Evolutionary conservation across 495 filamentous ascomycete genomes (phyloP).

Genomic region (Staphylotrichum longicolle): DNA sequence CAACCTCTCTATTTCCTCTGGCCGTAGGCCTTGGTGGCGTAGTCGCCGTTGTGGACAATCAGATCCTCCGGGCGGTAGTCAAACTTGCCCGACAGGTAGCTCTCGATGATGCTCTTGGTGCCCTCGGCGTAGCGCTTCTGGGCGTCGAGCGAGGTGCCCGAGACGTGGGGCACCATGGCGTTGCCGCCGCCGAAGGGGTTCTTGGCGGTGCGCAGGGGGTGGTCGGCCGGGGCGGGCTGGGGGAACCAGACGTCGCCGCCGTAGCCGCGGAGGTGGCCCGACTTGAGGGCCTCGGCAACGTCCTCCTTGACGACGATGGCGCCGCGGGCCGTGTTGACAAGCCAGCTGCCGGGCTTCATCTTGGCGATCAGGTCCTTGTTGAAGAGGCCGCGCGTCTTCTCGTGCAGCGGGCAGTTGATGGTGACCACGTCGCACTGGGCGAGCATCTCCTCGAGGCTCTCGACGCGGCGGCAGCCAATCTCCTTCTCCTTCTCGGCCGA

Average conservation of each 20-base stretch:
- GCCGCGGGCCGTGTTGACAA: slow-evolving; percentile 97
- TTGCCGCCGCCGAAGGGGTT: slow-evolving; percentile 96
- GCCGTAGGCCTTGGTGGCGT: slow-evolving; percentile 94
- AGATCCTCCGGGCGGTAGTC: slow-evolving; percentile 91
- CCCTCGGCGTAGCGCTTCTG: slow-evolving; percentile 93
- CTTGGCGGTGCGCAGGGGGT: slow-evolving; percentile 87
- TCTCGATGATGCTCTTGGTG: slow-evolving; percentile 83
- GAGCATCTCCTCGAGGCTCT: slow-evolving; percentile 88
- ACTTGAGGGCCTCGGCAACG: slow-evolving; percentile 89
- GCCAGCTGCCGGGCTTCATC: slow-evolving; percentile 98
- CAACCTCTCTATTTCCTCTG: slow-evolving; percentile 57
- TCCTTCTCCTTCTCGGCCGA: slow-evolving; percentile 84
- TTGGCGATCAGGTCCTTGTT: slow-evolving; percentile 99
- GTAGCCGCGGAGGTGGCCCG: slow-evolving; percentile 93
- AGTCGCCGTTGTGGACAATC: slow-evolving; percentile 89
- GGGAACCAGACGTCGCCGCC: slow-evolving; percentile 84
- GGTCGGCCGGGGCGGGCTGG: slow-evolving; percentile 92
- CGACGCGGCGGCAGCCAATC: slow-evolving; percentile 90
- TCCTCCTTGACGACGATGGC: slow-evolving; percentile 99
- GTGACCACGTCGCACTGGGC: slow-evolving; percentile 96
- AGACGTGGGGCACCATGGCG: slow-evolving; percentile 98
- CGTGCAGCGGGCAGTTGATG: slow-evolving; percentile 98
- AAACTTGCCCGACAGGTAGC: slow-evolving; percentile 79
- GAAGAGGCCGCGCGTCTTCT: slow-evolving; percentile 93
- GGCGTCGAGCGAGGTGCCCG: slow-evolving; percentile 93